These are phyloP conservation scores for Chalciporus piperatus DNA, from an alignment of 768 basidiomycete species.

Conservation along the genomic window DNA sequence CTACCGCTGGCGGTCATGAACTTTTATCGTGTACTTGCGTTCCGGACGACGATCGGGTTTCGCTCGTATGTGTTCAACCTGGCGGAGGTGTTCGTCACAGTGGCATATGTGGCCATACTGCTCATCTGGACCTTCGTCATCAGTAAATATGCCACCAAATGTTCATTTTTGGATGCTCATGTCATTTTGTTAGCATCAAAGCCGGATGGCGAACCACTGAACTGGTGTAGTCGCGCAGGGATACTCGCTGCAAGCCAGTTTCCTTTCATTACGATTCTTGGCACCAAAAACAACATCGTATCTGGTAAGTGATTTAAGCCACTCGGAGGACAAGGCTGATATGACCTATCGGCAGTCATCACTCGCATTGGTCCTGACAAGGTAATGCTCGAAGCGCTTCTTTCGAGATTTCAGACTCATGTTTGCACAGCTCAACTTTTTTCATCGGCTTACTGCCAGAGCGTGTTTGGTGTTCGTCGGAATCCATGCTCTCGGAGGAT, in stretches of 20 bases:
- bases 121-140: constrained; percentile 38
- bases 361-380: constrained; percentile 23
- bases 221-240: constrained; percentile 33
- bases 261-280: constrained; percentile 40
- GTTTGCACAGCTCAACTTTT: constrained; percentile 29
- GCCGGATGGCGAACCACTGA: constrained; percentile 19
- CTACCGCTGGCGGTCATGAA: constrained; percentile 34
- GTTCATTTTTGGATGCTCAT: not conserved
- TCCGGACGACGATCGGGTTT: constrained; percentile 36
- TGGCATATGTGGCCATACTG: constrained; percentile 36
- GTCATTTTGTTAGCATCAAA: constrained; percentile 18
- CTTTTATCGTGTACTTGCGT: constrained; percentile 34
- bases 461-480: constrained; percentile 44
- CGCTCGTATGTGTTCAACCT: constrained; percentile 38
- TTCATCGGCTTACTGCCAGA: constrained; percentile 48
- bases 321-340: not conserved
- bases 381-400: constrained; percentile 2
- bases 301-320: constrained; percentile 11
- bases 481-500: constrained; percentile 41
- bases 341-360: constrained; percentile 10
- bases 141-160: constrained; percentile 23
- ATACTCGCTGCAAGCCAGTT: constrained; percentile 35
- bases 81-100: constrained; percentile 38
- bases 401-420: not conserved
- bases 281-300: constrained; percentile 40